phyloP scores from a whole-genome alignment of 805 yeast genomes.

The Candida sakaeoensis region DNA sequence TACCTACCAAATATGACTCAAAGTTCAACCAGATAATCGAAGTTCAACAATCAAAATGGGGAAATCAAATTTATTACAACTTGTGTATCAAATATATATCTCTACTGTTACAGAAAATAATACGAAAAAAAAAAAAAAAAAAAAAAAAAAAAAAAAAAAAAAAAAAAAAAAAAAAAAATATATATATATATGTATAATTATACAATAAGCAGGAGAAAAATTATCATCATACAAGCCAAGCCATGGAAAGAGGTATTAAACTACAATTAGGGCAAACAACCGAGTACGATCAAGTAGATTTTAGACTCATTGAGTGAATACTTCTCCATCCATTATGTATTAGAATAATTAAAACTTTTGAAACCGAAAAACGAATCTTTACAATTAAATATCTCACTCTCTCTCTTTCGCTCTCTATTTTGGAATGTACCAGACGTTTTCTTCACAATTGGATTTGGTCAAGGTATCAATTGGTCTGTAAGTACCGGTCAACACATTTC shows the following conservation, averaged over 20 bases:
- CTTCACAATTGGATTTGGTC: conserved; percentile 55
- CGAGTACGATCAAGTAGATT: no score
- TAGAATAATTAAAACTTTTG: background rate
- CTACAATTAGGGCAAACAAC: no score
- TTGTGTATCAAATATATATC: conserved; percentile 7
- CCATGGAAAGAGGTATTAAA: no score
- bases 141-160: no score
- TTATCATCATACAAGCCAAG: no score
- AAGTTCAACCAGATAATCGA: background rate
- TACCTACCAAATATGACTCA: background rate
- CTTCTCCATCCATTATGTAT: no score
- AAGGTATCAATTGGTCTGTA: conserved; percentile 59
- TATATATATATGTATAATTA: no score
- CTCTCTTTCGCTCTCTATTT: conserved; percentile 36
- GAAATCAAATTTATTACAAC: background rate
- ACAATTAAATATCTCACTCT: conserved; percentile 29
- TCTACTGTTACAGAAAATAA: background rate
- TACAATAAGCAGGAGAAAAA: no score
- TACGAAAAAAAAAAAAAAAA: no score
- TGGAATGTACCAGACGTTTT: conserved; percentile 39
- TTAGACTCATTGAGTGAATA: no score
- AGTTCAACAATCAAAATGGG: background rate
- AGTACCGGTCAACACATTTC: conserved; percentile 65
- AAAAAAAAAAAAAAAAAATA: no score
- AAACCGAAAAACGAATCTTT: background rate